A percentile compares a stretch with the other conserved stretches of the same genome.
Conservation (phyloP, 768 basidiomycete genomes). For the Boletellus ananas region DNA sequence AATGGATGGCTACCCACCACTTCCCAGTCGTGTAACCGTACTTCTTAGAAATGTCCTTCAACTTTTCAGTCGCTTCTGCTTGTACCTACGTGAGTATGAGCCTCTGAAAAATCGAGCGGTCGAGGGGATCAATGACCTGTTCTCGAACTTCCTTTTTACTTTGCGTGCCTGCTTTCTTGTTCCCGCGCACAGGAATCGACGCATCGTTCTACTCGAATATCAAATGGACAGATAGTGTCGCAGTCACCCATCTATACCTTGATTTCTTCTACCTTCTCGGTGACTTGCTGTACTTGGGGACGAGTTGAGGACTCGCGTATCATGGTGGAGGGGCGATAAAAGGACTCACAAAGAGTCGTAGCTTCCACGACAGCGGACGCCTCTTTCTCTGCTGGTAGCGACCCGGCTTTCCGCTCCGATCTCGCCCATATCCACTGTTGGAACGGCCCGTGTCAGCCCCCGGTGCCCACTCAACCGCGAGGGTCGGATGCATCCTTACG, state of each 20-base stretch:
- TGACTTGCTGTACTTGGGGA: constrained; percentile 51
- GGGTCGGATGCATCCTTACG: constrained; percentile 36
- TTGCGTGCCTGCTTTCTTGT: constrained; percentile 66
- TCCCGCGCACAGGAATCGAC: constrained; percentile 62
- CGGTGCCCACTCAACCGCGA: background rate
- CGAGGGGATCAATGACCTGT: constrained; percentile 38
- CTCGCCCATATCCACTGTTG: constrained; percentile 67
- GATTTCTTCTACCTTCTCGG: constrained; percentile 55
- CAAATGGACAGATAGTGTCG: background rate
- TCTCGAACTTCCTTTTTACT: constrained; percentile 77
- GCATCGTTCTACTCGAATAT: constrained; percentile 49
- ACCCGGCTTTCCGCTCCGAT: constrained; percentile 9
- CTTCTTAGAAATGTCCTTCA: constrained; percentile 56
- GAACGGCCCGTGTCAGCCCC: background rate
- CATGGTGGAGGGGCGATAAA: background rate
- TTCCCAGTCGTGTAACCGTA: constrained; percentile 59
- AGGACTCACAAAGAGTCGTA: constrained; percentile 37
- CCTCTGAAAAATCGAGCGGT: background rate
- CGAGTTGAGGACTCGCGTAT: background rate
- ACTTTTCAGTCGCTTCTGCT: constrained; percentile 50
- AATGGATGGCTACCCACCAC: constrained; percentile 43
- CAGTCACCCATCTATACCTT: constrained; percentile 37
- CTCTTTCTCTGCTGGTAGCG: constrained; percentile 7
- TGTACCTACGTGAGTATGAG: constrained; percentile 44
- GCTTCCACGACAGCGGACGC: constrained; percentile 46